Evolutionary conservation across 768 basidiomycete species (phyloP).

Genomic region (Pisolithus microcarpus): DNA sequence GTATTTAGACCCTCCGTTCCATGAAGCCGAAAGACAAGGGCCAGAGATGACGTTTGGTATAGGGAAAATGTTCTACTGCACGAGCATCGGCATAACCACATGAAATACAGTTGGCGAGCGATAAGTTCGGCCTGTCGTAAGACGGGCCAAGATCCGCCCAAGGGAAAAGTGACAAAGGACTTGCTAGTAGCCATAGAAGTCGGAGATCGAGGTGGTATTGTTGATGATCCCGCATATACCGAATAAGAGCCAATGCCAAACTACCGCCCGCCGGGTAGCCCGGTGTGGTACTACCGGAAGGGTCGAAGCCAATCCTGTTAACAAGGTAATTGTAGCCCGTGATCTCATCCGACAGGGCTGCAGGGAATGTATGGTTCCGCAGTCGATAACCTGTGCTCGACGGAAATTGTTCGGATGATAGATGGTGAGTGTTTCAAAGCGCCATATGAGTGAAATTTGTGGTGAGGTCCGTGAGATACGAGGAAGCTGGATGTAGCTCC

Average conservation of each 20-base stretch:
- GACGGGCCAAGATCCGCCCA: constrained; percentile 6
- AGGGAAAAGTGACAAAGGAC: constrained; percentile 22
- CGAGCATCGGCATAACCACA: constrained; percentile 20
- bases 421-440: constrained; percentile 6
- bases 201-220: constrained; percentile 8
- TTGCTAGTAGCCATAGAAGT: constrained; percentile 19
- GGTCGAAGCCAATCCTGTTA: constrained; percentile 32
- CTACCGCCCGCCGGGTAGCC: constrained; percentile 53
- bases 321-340: constrained; percentile 47
- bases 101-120: constrained; percentile 21
- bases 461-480: constrained; percentile 9
- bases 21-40: constrained; percentile 33
- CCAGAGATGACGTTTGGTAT: constrained; percentile 2
- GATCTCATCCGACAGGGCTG: constrained; percentile 45
- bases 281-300: constrained; percentile 32
- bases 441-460: too few species aligned
- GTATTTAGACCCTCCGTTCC: constrained; percentile 52
- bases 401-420: constrained; percentile 25
- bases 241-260: constrained; percentile 34
- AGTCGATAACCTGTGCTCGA: constrained; percentile 44
- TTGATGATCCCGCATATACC: constrained; percentile 27
- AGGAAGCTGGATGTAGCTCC: constrained; percentile 24
- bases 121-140: constrained; percentile 29
- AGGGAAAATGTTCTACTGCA: constrained; percentile 40
- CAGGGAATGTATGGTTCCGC: constrained; percentile 38